These are phyloP conservation scores for Saccharomyces hybrid DNA, from an alignment of 1,139 yeast species.

Conservation along the genomic window DNA sequence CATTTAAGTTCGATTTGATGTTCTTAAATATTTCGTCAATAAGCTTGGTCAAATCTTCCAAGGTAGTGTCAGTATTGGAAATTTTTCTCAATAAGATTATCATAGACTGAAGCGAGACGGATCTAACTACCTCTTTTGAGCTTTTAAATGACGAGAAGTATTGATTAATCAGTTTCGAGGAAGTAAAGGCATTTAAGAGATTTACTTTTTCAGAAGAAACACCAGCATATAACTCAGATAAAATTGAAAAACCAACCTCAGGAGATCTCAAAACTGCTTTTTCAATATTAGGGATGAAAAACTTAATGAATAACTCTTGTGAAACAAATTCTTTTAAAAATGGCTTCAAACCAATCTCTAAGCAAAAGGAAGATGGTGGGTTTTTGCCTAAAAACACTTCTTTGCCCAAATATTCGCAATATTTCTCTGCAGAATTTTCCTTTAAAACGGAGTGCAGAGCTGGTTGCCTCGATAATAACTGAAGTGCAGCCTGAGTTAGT, in stretches of 20 bases:
- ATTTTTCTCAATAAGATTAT: slow-evolving; percentile 17
- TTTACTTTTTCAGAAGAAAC: slow-evolving; percentile 35
- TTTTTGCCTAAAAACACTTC: slow-evolving; percentile 43
- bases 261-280: slow-evolving; percentile 79
- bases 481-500: slow-evolving; percentile 35
- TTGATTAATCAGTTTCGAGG: slow-evolving; percentile 50
- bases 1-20: slow-evolving; percentile 53
- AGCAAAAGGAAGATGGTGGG: slow-evolving; percentile 33
- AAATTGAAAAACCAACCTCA: slow-evolving; percentile 53
- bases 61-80: slow-evolving; percentile 12
- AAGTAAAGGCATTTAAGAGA: slow-evolving; percentile 34
- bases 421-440: slow-evolving; percentile 18
- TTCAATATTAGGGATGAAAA: slow-evolving; percentile 57
- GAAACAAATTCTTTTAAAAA: slow-evolving; percentile 41
- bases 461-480: slow-evolving; percentile 40
- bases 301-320: slow-evolving; percentile 37
- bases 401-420: slow-evolving; percentile 32
- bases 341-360: slow-evolving; percentile 21
- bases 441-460: slow-evolving; percentile 32
- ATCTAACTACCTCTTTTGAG: slow-evolving; percentile 57
- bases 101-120: slow-evolving; percentile 44
- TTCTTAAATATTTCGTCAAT: slow-evolving; percentile 50
- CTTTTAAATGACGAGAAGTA: slow-evolving; percentile 64
- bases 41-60: slow-evolving; percentile 30
- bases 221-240: slow-evolving; percentile 41